Evolutionary conservation across 176 grass and related monocot genomes (phyloP), one percentile per base, ranked within the genome.

Genomic region (Raddia distichophylla): DNA sequence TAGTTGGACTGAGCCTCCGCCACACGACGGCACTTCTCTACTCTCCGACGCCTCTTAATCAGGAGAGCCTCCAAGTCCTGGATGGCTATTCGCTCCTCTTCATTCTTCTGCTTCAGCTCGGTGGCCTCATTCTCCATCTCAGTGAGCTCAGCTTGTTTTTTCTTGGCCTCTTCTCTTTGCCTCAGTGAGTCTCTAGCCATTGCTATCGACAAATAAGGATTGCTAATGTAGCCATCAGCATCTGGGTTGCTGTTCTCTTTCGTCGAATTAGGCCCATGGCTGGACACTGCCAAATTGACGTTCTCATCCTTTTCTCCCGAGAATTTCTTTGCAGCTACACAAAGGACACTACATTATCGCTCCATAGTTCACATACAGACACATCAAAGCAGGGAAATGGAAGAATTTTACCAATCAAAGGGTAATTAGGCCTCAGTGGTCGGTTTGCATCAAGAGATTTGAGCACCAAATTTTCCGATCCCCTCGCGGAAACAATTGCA

Each of bases 181-280:
- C 90, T 95, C 20, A 99, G 76, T 1, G 96, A 99, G 76, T 99
- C 91, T 77, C 96, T 95, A 56, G 96, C 96, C 84, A 91, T 93
- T 13, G 87, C 81, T 77, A 99, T 99, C 56, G 91, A 93, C 55
- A 91, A 8, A 69, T 99, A 87, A 20, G 96, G 93, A 59, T 97
- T 97, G 57, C 60, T 82, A 67, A 81, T 86, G 69, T 84, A 84
- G 33, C 58, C 69, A 65, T 89, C 85, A 10, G 68, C 74, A 48
- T 91, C 88, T 2, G 89, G 87, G 3, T 93, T 92, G 27, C 66
- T 88, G 71, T 93, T 97, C 89, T 97, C 92, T 27, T 97, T 97
- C 0, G 71, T 67, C n/a, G 74, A 57, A 66, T 87, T 82, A 57
- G 67, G 44, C 56, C 89, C 87, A 7, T 71, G 87, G 13, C 52